Conservation (phyloP, 768 basidiomycete genomes). For the Russula vinacea region DNA sequence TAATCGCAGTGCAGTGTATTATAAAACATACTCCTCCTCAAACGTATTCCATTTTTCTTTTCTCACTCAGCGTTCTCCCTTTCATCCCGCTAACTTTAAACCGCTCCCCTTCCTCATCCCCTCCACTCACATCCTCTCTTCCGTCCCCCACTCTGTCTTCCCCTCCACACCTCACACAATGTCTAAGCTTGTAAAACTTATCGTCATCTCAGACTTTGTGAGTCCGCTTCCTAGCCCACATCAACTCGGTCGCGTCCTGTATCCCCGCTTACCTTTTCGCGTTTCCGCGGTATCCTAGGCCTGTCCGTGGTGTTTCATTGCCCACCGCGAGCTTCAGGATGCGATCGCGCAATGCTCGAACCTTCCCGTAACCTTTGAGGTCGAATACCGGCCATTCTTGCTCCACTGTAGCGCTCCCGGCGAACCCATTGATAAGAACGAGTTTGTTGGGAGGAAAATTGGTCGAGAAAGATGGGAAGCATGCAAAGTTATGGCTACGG, state of each 20-base stretch:
- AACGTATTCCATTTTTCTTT: constrained; percentile 9
- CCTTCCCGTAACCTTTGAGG: constrained; percentile 38
- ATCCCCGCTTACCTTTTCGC: constrained; percentile 20
- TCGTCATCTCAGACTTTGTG: constrained; percentile 38
- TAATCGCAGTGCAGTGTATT: constrained; percentile 24
- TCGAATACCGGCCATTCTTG: constrained; percentile 49
- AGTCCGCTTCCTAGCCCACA: constrained; percentile 24
- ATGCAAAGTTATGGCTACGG: constrained; percentile 36
- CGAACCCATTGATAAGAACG: constrained; percentile 34
- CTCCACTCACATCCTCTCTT: neutral
- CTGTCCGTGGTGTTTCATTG: constrained; percentile 47
- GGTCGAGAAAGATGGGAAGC: constrained; percentile 40
- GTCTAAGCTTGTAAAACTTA: constrained; percentile 29
- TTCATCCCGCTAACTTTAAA: neutral
- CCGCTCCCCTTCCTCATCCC: neutral
- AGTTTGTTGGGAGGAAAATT: constrained; percentile 39
- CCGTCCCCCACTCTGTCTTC: neutral
- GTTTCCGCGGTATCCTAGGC: constrained; percentile 28
- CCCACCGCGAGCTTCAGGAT: constrained; percentile 40
- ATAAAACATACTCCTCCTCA: constrained; percentile 27
- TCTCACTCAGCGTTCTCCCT: constrained; percentile 17
- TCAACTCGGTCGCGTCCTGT: neutral
- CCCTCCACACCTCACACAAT: constrained; percentile 9
- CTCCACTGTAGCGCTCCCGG: constrained; percentile 41
- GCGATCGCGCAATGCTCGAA: constrained; percentile 39